Conservation (phyloP, 2,329 filamentous ascomycete genomes). For the Sordariomycetes sp. region DNA sequence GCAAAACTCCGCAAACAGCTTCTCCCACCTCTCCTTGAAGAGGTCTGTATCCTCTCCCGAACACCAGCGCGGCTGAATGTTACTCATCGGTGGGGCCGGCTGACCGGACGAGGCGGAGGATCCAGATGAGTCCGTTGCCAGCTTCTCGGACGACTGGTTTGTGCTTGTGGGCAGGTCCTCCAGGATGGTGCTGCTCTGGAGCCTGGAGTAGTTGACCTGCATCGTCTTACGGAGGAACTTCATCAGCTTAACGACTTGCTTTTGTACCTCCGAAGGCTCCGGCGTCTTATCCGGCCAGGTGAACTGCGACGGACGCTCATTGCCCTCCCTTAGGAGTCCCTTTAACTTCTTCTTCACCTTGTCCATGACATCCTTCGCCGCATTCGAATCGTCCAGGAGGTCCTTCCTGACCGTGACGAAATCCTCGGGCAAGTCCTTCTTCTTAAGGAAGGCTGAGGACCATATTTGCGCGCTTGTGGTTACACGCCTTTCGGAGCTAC, state of each 20-base stretch:
- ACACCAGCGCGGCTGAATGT: constrained; percentile 83
- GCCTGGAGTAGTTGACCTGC: constrained; percentile 81
- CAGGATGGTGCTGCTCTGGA: constrained; percentile 57
- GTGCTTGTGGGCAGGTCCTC: constrained; percentile 42
- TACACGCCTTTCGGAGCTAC: constrained; percentile 87
- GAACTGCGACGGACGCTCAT: constrained; percentile 86
- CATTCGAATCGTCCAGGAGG: constrained; percentile 92
- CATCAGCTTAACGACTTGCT: constrained; percentile 89
- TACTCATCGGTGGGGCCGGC: constrained; percentile 41
- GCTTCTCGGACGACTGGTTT: background rate
- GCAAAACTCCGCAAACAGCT: constrained; percentile 91
- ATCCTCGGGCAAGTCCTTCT: constrained; percentile 75
- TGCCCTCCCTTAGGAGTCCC: constrained; percentile 80
- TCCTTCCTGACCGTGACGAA: constrained; percentile 90
- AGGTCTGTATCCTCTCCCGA: constrained; percentile 90
- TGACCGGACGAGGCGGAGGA: constrained; percentile 17
- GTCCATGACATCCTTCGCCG: constrained; percentile 98
- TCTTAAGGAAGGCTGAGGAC: constrained; percentile 76
- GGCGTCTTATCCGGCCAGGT: constrained; percentile 96
- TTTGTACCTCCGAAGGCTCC: constrained; percentile 87
- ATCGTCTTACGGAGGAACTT: constrained; percentile 94
- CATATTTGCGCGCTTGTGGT: constrained; percentile 96
- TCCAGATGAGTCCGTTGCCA: background rate
- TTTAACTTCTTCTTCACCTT: constrained; percentile 99
- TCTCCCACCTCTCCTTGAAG: constrained; percentile 96